Percentiles rank a stretch among this genome's conserved stretches.
These are phyloP conservation scores for Hypoxylon sp. DNA, from an alignment of 2,329 filamentous ascomycete genomes.

Conservation along the genomic window DNA sequence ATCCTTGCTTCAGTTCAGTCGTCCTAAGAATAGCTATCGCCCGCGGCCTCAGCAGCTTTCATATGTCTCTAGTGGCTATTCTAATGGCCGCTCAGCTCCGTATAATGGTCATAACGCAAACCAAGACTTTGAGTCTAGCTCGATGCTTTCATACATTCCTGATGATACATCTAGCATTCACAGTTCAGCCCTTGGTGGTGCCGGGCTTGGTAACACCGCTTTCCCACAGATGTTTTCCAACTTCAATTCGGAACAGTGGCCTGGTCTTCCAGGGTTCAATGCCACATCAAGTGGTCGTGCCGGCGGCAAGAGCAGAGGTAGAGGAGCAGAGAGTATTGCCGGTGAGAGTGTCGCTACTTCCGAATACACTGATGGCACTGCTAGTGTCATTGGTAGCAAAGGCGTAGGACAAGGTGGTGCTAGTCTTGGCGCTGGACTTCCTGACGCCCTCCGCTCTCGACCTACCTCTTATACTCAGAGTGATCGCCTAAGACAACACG, in stretches of 20 bases:
- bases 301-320: constrained; percentile 76
- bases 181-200: constrained; percentile 88
- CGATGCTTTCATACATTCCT: constrained; percentile 94
- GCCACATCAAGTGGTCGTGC: constrained; percentile 69
- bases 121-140: constrained; percentile 81
- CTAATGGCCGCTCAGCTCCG: constrained; percentile 56
- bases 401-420: constrained; percentile 87
- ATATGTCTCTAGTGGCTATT: constrained; percentile 65
- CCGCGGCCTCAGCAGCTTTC: constrained; percentile 84
- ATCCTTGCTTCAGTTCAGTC: constrained; percentile 93
- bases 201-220: constrained; percentile 79
- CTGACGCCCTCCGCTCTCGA: constrained; percentile 77
- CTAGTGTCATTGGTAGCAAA: constrained; percentile 82
- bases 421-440: constrained; percentile 85
- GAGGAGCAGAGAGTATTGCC: constrained; percentile 82
- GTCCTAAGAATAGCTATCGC: constrained; percentile 92
- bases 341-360: constrained; percentile 94
- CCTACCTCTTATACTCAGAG: constrained; percentile 79
- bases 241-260: constrained; percentile 91
- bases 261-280: constrained; percentile 78
- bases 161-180: constrained; percentile 98
- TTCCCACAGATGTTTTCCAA: constrained; percentile 97
- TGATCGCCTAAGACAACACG: constrained; percentile 88
- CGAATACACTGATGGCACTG: constrained; percentile 87
- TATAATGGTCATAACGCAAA: constrained; percentile 60